A percentile compares a stretch with the other conserved stretches of the same genome.
Evolutionary conservation across 2,329 filamentous ascomycete species (phyloP).

Genomic region (Neurospora crassa): DNA sequence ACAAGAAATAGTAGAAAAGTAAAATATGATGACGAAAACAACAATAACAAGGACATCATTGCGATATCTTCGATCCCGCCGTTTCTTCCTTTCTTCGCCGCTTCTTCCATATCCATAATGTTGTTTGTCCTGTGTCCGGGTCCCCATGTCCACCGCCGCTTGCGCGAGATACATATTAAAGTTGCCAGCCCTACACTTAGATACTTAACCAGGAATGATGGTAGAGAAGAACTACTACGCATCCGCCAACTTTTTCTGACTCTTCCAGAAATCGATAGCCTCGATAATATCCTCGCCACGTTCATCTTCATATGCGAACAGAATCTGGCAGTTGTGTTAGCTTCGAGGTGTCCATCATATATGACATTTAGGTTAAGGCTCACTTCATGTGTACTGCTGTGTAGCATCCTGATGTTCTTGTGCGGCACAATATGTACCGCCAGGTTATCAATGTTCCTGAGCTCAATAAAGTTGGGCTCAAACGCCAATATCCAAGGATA

Average conservation of each 20-base stretch:
- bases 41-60: not conserved
- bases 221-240: not conserved
- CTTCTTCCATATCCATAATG: not conserved
- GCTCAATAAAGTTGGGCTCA: conserved; percentile 94
- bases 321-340: conserved; percentile 52
- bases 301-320: conserved; percentile 97
- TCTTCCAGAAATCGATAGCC: conserved; percentile 93
- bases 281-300: conserved; percentile 87
- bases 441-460: conserved; percentile 88
- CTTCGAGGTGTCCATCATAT: not conserved
- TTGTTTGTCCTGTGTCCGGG: not conserved
- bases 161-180: not conserved
- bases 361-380: conserved; percentile 21
- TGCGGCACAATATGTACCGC: conserved; percentile 93
- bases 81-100: not conserved
- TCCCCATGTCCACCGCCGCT: not conserved
- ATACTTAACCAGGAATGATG: not conserved
- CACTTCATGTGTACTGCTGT: conserved; percentile 95
- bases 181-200: not conserved
- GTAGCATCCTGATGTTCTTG: conserved; percentile 94
- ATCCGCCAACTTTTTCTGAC: conserved; percentile 37
- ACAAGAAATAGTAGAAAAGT: not conserved
- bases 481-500: conserved; percentile 97
- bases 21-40: not conserved
- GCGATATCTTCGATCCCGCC: not conserved